Evolutionary conservation across 805 yeast genomes (phyloP).

Genomic region (Peterozyma toletana): DNA sequence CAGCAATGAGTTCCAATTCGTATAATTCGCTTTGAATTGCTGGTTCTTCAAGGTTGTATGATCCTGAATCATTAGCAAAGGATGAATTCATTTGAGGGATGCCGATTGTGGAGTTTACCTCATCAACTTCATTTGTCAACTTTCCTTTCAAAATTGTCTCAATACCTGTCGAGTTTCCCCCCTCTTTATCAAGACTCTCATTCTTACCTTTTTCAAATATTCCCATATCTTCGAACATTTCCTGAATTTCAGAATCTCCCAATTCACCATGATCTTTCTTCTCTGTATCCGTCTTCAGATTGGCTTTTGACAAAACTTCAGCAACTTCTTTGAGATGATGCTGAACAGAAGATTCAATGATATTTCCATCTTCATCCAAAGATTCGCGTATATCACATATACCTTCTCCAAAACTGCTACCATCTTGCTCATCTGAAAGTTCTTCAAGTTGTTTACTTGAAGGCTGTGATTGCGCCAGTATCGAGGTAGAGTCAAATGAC

Average conservation of each 20-base stretch:
- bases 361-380: constrained; percentile 72
- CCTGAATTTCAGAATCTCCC: constrained; percentile 23
- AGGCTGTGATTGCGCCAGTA: too few species aligned
- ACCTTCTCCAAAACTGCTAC: constrained; percentile 5
- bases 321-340: constrained; percentile 24
- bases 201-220: background rate
- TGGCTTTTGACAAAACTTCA: background rate
- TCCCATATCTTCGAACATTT: constrained; percentile 28
- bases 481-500: too few species aligned
- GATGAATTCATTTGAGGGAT: background rate
- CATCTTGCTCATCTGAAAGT: constrained; percentile 2
- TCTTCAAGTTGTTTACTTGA: constrained; percentile 9
- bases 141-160: constrained; percentile 5
- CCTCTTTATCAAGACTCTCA: background rate
- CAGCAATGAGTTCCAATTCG: constrained; percentile 47
- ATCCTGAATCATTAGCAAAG: too few species aligned
- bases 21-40: constrained; percentile 32
- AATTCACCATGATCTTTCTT: constrained; percentile 9
- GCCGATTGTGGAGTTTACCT: background rate
- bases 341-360: constrained; percentile 34
- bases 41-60: background rate
- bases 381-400: constrained; percentile 61
- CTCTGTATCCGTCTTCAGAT: constrained; percentile 6
- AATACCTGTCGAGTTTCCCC: constrained; percentile 1
- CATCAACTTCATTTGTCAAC: background rate